Evolutionary conservation across 768 basidiomycete species (phyloP), one percentile per base, ranked within the genome.

Genomic region (Grammothele lineata): DNA sequence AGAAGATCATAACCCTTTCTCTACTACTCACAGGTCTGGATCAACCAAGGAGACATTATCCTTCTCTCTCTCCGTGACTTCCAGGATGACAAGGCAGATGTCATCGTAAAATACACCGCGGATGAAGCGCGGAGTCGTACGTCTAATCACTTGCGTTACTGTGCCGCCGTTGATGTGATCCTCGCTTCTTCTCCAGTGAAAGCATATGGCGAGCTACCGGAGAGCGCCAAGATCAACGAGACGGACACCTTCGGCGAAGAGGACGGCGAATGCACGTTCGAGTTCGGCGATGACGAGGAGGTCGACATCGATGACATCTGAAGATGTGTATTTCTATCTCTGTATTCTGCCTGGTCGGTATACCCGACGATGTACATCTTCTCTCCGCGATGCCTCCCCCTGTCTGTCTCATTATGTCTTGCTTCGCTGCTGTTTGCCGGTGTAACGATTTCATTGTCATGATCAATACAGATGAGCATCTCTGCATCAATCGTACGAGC

Each of bases 81-180:
- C 81, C 95, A 98, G 69, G 96, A 99, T 59, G 92, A 91, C 71
- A 97, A 97, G 69, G 96, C 94, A 17, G 96, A 99, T 72, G 95
- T 99, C 40, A 97, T 98, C 63, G 95, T 97, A 61, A 96, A 96
- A 70, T 99, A 98, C 68, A 96, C 94, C 2, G 83, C 93, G 30
- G 94, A 99, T 63, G 95, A 99, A 64, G 90, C 90, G 36, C 77
- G 90, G 51, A 91, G 87, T 65, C 54, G 83, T 78, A 59, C 52
- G 80, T 75, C 5, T 22, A 42, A 17, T 11, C n/a, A 12, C 23
- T 27, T n/a, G 36, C 34, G 2, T 25, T 36, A 23, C 23, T 36
- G 41, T 32, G 33, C 43, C 22, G 37, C 37, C 40, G 24, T 39
- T 26, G 41, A 33, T 3, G 35, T 42, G 17, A 5, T 37, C 37